Evolutionary conservation across 371 early-diverging fungal species (phyloP).

Genomic region (Lichtheimia ornata): DNA sequence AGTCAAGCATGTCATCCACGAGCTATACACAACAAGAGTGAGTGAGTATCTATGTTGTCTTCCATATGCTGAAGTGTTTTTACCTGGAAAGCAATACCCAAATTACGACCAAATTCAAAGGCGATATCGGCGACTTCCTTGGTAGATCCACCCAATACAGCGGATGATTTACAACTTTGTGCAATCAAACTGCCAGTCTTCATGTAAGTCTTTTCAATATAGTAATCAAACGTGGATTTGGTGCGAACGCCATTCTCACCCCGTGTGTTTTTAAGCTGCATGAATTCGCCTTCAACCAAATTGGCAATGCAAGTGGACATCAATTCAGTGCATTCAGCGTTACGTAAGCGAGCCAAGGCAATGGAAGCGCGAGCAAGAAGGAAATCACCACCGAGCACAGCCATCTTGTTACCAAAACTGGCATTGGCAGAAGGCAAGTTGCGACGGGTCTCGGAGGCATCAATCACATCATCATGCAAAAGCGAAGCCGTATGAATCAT

Average conservation of each 20-base stretch:
- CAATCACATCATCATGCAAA: constrained; percentile 95
- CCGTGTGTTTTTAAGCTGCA: constrained; percentile 86
- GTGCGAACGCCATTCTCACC: constrained; percentile 19
- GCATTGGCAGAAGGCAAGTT: constrained; percentile 77
- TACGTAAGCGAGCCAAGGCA: constrained; percentile 84
- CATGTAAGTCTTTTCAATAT: constrained; percentile 92
- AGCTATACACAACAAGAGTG: constrained; percentile 46
- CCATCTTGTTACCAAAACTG: constrained; percentile 95
- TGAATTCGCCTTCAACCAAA: constrained; percentile 95
- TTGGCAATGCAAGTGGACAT: constrained; percentile 92
- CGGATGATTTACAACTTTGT: constrained; percentile 87
- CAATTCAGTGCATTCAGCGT: constrained; percentile 90
- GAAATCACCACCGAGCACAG: constrained; percentile 94
- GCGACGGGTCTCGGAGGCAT: constrained; percentile 67
- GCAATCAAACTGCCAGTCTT: constrained; percentile 96
- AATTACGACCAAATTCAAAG: constrained; percentile 82
- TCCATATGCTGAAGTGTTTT: background rate
- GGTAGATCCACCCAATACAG: constrained; percentile 82
- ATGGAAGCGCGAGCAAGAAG: constrained; percentile 90
- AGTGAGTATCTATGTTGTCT: no score
- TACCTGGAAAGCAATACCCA: constrained; percentile 95
- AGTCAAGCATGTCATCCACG: constrained; percentile 93
- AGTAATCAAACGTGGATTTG: constrained; percentile 75
- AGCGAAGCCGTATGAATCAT: constrained; percentile 97
- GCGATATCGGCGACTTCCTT: constrained; percentile 73